Evolutionary conservation across 306 rosid species (phyloP), one percentile per base, ranked within the genome.

Genomic region (Sophora flavescens): DNA sequence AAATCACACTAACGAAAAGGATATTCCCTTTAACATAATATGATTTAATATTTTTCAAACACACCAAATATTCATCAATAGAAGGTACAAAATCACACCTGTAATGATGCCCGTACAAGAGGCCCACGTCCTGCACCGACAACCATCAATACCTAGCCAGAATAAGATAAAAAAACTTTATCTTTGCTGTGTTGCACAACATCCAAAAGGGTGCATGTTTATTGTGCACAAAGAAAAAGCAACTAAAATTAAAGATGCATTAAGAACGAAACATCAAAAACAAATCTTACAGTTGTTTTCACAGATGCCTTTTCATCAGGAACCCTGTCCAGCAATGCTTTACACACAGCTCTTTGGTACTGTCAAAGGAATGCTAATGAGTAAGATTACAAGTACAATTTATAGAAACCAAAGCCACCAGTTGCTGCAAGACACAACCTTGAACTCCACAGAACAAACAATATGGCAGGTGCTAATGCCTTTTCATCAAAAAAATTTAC

Each of bases 41-140:
- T 63, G 48, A 45, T 63, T 22, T 39, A 10, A 11, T 4, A 56
- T 45, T 60, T 57, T 14, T 32, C 64, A 5, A 52, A 17, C 47
- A 13, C 8, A 12, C 15, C 26, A 70, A 69, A 41, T 14, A n/a
- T 9, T 52, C 18, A 81, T 16, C 26, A 63, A 42, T 7, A 26
- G 15, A 6, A 64, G 22, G 57, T 4, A 67, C 33, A 78, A 53
- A 41, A 77, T 36, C 62, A 81, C 50, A 95, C 99, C 90, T 90
- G 92, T 72, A 95, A 84, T 8, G 99, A 93, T 32, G 97, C 97
- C 83, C 97, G 88, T 22, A 95, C 96, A 73, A 95, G 97, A 48
- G 99, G 99, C 53, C 99, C 99, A n/a, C 99, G 99, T 15, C 99
- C 99, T 28, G 99, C 99, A 44, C 99, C 99, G 45, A 95, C 99